Evolutionary conservation across 768 basidiomycete genomes (phyloP).

Genomic region (Russula sp.): DNA sequence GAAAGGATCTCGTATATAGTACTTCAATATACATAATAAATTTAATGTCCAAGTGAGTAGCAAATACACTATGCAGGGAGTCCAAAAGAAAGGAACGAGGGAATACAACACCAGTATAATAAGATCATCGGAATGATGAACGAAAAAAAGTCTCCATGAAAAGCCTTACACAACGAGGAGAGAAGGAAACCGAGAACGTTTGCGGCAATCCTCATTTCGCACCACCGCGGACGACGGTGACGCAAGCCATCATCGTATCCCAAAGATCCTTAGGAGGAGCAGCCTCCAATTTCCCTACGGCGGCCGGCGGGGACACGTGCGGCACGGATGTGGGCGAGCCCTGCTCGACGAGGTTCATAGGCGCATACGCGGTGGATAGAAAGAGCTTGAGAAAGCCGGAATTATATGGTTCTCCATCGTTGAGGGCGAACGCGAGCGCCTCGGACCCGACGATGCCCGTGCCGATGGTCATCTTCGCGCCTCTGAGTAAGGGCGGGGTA

Average conservation of each 20-base stretch:
- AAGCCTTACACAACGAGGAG: not conserved
- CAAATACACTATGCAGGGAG: not conserved
- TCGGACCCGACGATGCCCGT: constrained; percentile 39
- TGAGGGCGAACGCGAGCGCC: constrained; percentile 39
- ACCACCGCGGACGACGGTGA: constrained; percentile 25
- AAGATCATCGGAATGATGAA: not conserved
- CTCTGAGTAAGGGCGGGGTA: constrained; percentile 39
- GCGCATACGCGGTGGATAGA: constrained; percentile 43
- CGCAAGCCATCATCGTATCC: constrained; percentile 28
- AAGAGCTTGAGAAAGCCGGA: constrained; percentile 53
- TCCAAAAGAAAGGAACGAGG: not conserved
- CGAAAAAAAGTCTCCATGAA: not conserved
- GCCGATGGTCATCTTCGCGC: constrained; percentile 35
- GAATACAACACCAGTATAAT: not conserved
- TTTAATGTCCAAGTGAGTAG: not conserved
- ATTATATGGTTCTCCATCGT: constrained; percentile 32
- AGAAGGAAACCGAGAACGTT: not conserved
- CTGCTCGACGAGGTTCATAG: constrained; percentile 45
- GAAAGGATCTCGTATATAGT: not conserved
- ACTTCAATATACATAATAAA: not conserved
- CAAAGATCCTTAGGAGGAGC: constrained; percentile 23
- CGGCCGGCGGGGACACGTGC: not conserved
- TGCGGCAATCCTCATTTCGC: not conserved
- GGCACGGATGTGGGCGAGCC: constrained; percentile 21
- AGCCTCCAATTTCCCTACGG: not conserved